Evolutionary conservation across 768 basidiomycete genomes (phyloP), one percentile per base, ranked within the genome.

Genomic region (Coprinellus aureogranulatus): DNA sequence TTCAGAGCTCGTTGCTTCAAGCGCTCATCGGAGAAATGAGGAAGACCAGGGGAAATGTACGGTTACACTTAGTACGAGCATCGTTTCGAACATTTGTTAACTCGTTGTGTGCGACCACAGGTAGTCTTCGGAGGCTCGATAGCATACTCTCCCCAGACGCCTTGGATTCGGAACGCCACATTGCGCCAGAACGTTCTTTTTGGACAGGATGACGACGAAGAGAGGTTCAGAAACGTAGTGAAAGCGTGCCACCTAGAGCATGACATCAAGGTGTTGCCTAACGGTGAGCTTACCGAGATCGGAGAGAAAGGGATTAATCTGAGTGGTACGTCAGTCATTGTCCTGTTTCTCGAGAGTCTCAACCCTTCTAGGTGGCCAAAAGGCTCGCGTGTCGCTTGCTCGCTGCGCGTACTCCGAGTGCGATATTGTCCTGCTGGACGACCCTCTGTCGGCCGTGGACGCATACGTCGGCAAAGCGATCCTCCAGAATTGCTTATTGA

Each of bases 161-260:
- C 86, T 0, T 89, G 86, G 86, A 85, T 88, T 62, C 70, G 72
- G 63, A 86, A 86, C 66, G 85, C 85, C 0, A 88, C 86, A 0
- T 70, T 92, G 20, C 78, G 83, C 26, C 81, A 88, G 50, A 93
- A 93, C 68, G 82, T 93, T 62, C 64, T 85, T 0, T 92, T 93
- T 64, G 90, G 89, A 0, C 77, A 83, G 61, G 69, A 74, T 4
- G 84, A 83, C 55, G 82, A 90, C 53, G 82, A 84, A 40, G 72
- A 76, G 11, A 77, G 72, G 81, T 84, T 88, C 64, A 71, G 77
- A 6, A 72, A 79, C 28, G 77, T 88, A 46, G 72, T 89, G 53
- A 65, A 73, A 4, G 86, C 88, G 0, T 93, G 90, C 64, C 82
- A 83, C 37, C 70, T 93, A 40, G 78, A 82, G 53, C 83, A 82